Base-by-base conservation (phyloP, 768 basidiomycete species). In the Rhizopogon sp. region DNA sequence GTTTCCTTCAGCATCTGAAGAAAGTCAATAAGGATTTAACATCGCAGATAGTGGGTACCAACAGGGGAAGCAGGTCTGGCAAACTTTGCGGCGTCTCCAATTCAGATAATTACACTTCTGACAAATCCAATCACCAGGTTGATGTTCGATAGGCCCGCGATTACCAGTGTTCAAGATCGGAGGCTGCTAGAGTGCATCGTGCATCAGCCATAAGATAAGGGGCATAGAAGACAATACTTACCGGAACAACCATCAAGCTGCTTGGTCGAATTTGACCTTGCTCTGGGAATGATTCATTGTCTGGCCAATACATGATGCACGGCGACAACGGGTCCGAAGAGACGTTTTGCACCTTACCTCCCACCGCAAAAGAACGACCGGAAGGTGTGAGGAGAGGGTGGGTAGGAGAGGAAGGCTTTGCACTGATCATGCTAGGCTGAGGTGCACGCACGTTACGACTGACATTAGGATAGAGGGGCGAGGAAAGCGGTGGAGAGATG, bases 161-260 rank as follows among this genome's bases (percentile, higher is more conserved):
- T 93, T 93, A 1, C 90, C 90, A 0, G 91, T 93, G 66, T 93
- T 93, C 59, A 93, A 74, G 62, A 93, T 93, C 54, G 90, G 91
- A 22, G 90, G 91, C 59, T 87, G 88, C 84, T 88, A 66, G 16
- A 25, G 39, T 4, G 47, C n/a, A 31, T 40, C 29, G 57, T 56
- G 35, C 55, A 35, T n/a, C 7, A 52, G 31, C 3, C 39, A 42
- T 39, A 46, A 39, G 43, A 25, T 25, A 5, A 40, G 20, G 37
- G 37, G 9, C 49, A 28, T 11, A 40, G 7, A 8, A 6, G 5
- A 6, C 16, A 31, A 13, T 22, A 62, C 79, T 58, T 64, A 87
- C 87, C 50, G 81, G 75, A 37, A 83, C 61, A 16, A 83, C 83
- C 50, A 74, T 70, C 16, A 85, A 70, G 20, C 65, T 75, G 56